Conservation (phyloP, 2,329 filamentous ascomycete species). For the Plectosphaerella sp. region DNA sequence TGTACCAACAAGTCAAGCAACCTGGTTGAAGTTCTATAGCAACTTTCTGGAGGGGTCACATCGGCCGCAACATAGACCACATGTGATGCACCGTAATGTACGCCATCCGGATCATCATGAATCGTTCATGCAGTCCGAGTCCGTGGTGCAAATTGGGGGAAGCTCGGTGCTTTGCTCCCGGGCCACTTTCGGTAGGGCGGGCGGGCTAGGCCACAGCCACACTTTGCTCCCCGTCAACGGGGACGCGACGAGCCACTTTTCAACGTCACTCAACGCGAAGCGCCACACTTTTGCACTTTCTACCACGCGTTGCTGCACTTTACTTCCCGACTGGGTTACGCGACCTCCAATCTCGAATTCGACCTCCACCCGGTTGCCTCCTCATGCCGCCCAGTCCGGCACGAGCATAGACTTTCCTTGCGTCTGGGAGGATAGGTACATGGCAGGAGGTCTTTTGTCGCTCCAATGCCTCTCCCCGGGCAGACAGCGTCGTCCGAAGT, state of each 20-base stretch:
- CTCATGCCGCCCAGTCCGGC: neutral
- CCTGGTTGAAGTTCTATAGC: too few relatives aligned
- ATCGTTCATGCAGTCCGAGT: too few relatives aligned
- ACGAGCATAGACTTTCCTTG: neutral
- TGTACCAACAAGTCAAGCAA: too few relatives aligned
- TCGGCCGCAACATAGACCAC: too few relatives aligned
- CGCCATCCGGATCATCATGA: too few relatives aligned
- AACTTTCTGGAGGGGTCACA: too few relatives aligned
- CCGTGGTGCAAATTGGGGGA: too few relatives aligned
- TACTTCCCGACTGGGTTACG: neutral
- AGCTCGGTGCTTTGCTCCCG: too few relatives aligned
- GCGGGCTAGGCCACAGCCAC: too few relatives aligned
- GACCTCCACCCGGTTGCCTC: neutral
- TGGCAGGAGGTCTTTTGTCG: neutral
- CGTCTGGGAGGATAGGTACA: neutral
- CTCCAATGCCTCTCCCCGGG: constrained; percentile 7
- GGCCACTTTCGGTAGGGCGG: too few relatives aligned
- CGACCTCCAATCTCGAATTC: neutral
- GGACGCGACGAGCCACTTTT: neutral
- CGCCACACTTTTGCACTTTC: constrained; percentile 1
- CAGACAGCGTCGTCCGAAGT: constrained; percentile 30
- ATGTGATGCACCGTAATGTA: too few relatives aligned
- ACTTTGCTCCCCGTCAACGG: too few relatives aligned
- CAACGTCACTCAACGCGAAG: neutral
- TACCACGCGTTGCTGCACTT: neutral